A percentile compares a stretch with the other conserved stretches of the same genome.
These are phyloP conservation scores for Arthroderma sp. DNA, from an alignment of 2,329 filamentous ascomycete genomes.

Conservation along the genomic window DNA sequence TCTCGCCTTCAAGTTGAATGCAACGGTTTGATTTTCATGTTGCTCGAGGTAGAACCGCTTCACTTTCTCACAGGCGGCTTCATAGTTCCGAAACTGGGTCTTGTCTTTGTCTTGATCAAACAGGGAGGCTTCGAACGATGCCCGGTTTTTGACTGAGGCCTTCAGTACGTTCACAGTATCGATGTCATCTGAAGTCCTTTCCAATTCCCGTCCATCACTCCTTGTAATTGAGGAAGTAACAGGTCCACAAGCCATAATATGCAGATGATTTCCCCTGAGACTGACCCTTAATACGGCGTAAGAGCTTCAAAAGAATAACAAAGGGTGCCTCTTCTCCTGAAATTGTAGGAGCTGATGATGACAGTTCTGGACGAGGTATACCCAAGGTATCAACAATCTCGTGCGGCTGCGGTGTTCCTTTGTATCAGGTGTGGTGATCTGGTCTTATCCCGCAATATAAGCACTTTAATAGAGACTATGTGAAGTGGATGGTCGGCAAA, in stretches of 20 bases:
- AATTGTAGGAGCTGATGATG: neutral
- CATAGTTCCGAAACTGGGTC: slow-evolving; percentile 68
- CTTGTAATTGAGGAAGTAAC: neutral
- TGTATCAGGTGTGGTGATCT: neutral
- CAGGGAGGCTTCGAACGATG: slow-evolving; percentile 33
- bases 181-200: slow-evolving; percentile 39
- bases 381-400: neutral
- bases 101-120: slow-evolving; percentile 54
- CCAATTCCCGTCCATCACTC: neutral
- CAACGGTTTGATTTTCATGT: slow-evolving; percentile 45
- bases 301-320: too few relatives aligned
- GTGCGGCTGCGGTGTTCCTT: neutral
- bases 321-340: too few relatives aligned
- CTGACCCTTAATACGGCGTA: too few relatives aligned
- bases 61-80: slow-evolving; percentile 69
- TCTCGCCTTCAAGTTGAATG: slow-evolving; percentile 74
- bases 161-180: slow-evolving; percentile 50
- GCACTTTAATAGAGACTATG: neutral
- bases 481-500: neutral
- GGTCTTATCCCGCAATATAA: neutral
- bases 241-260: neutral
- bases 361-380: neutral
- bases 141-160: slow-evolving; percentile 37
- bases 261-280: neutral
- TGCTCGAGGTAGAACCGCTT: slow-evolving; percentile 73